These are phyloP conservation scores for Fragilariopsis cylindrus DNA, from an alignment of 108 stramenopile genomes.

Conservation along the genomic window DNA sequence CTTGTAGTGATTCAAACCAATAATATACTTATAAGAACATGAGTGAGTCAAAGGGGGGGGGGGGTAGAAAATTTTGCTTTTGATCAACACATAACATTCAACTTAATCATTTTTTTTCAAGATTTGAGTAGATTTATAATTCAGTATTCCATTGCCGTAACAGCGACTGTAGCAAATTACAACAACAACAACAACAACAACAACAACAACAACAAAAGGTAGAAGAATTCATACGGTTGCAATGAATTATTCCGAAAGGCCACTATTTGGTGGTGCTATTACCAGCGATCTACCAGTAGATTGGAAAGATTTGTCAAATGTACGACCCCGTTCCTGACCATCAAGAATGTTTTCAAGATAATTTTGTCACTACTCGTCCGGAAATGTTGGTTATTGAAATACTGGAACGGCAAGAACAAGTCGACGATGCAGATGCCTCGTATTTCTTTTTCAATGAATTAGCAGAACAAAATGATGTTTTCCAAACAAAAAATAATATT, in stretches of 20 bases:
- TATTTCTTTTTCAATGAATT: constrained; percentile 69
- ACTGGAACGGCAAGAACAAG: constrained; percentile 46
- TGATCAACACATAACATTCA: too few species aligned
- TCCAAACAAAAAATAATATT: not conserved
- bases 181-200: too few species aligned
- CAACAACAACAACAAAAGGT: too few species aligned
- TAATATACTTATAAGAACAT: too few species aligned
- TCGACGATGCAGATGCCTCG: constrained; percentile 45
- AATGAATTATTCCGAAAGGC: constrained; percentile 12
- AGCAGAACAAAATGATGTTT: constrained; percentile 48
- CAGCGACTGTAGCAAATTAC: too few species aligned
- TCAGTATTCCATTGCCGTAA: too few species aligned
- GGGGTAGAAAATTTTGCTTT: too few species aligned
- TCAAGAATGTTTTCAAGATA: constrained; percentile 77
- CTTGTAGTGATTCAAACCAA: too few species aligned
- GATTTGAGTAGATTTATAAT: too few species aligned
- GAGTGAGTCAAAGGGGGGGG: too few species aligned
- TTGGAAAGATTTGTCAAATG: constrained; percentile 65
- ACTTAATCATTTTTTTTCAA: too few species aligned
- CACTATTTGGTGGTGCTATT: constrained; percentile 75
- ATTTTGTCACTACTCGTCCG: constrained; percentile 26
- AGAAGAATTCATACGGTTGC: too few species aligned
- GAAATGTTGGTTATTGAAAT: constrained; percentile 65
- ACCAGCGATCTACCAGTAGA: constrained; percentile 38
- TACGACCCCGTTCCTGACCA: constrained; percentile 83